These are phyloP conservation scores for Leersia perrieri DNA, from an alignment of 176 grass and related monocot species.

Conservation along the genomic window DNA sequence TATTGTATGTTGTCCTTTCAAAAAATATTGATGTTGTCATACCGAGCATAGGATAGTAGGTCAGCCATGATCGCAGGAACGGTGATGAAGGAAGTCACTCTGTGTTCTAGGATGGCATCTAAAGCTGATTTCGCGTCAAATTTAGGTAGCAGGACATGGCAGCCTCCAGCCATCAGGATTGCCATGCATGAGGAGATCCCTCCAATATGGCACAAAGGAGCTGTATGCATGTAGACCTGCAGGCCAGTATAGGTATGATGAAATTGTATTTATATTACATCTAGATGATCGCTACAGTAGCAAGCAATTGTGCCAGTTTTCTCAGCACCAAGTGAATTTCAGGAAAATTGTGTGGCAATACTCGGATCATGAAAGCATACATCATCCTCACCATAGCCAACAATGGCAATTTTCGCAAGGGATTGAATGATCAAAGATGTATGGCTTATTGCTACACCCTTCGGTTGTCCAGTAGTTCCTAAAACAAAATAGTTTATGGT, in stretches of 20 bases:
- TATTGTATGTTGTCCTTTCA: too few relatives aligned
- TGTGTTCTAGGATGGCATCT: constrained; percentile 38
- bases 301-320: neutral
- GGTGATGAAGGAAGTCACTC: constrained; percentile 85
- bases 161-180: constrained; percentile 61
- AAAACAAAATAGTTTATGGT: neutral
- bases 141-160: constrained; percentile 69
- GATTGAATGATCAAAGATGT: constrained; percentile 83
- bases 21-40: neutral
- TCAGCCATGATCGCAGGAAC: constrained; percentile 89
- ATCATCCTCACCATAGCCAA: constrained; percentile 87
- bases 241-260: neutral
- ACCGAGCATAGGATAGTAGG: constrained; percentile 64
- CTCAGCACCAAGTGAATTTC: neutral
- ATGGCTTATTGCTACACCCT: constrained; percentile 81
- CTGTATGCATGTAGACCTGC: constrained; percentile 80
- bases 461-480: constrained; percentile 83
- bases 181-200: constrained; percentile 89
- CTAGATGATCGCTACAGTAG: neutral
- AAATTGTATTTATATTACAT: neutral
- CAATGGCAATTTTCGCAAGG: constrained; percentile 76
- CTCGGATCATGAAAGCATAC: constrained; percentile 63
- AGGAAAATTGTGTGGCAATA: neutral
- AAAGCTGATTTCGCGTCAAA: constrained; percentile 65
- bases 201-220: constrained; percentile 85